phyloP scores from a whole-genome alignment of 1,284 basidiomycete species.

The Moesziomyces sp. region DNA sequence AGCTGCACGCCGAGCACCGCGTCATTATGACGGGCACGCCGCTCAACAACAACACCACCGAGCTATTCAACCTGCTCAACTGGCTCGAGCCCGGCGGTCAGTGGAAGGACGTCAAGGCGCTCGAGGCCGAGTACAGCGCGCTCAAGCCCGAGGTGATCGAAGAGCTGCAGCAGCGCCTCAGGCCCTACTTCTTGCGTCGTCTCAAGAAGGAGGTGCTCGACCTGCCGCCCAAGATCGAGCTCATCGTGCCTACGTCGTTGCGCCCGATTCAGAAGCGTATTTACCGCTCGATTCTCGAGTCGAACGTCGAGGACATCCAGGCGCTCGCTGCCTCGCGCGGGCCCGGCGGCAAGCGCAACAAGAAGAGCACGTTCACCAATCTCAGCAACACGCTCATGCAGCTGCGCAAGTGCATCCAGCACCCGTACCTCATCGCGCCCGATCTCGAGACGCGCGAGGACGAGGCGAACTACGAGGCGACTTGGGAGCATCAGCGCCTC shows the following conservation, averaged over 20 bases:
- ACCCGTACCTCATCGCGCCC: conserved; percentile 79
- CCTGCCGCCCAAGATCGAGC: conserved; percentile 82
- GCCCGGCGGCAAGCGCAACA: conserved; percentile 10
- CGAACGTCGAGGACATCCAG: conserved; percentile 55
- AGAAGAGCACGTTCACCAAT: conserved; percentile 47
- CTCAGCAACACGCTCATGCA: conserved; percentile 64
- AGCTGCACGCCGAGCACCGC: conserved; percentile 81
- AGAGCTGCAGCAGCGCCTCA: conserved; percentile 79
- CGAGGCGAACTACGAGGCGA: conserved; percentile 72
- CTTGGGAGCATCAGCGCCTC: conserved; percentile 80
- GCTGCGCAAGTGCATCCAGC: conserved; percentile 61
- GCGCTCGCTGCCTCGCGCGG: conserved; percentile 41
- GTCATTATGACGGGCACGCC: conserved; percentile 95
- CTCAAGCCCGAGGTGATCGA: conserved; percentile 69
- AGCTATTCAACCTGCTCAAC: conserved; percentile 69
- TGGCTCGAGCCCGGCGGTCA: conserved; percentile 50
- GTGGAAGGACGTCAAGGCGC: conserved; percentile 47
- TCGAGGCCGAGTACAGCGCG: conserved; percentile 46
- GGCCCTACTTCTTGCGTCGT: conserved; percentile 91
- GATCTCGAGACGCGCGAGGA: conserved; percentile 78
- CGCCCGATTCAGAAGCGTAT: conserved; percentile 87
- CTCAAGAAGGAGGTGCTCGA: conserved; percentile 91
- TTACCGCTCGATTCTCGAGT: conserved; percentile 72
- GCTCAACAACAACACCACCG: conserved; percentile 93
- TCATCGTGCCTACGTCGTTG: conserved; percentile 91